These are phyloP conservation scores for Solanum neorickii DNA, from an alignment of 257 asterid species.

Conservation along the genomic window DNA sequence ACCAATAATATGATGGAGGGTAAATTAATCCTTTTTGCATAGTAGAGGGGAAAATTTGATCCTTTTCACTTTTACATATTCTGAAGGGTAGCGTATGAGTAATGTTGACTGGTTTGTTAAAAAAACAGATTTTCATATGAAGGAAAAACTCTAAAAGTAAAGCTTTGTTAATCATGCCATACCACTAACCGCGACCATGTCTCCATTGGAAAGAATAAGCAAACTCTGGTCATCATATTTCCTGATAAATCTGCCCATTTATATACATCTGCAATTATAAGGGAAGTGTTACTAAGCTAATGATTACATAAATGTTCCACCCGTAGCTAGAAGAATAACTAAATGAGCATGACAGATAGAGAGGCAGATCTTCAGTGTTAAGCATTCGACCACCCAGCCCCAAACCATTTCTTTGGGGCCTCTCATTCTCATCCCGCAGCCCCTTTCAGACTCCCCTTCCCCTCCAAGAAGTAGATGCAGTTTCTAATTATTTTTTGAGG, in stretches of 20 bases:
- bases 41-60: background rate
- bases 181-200: conserved; percentile 83
- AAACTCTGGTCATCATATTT: conserved; percentile 73
- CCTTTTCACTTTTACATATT: background rate
- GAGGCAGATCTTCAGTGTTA: background rate
- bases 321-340: background rate
- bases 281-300: background rate
- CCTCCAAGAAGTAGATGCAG: background rate
- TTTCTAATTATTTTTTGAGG: background rate
- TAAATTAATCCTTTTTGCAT: background rate
- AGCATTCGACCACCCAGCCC: background rate
- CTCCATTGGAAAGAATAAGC: conserved; percentile 85
- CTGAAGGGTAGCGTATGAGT: background rate
- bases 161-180: conserved; percentile 3
- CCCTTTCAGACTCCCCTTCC: background rate
- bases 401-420: background rate
- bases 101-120: background rate
- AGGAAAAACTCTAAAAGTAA: background rate
- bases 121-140: background rate
- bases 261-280: conserved; percentile 66
- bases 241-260: conserved; percentile 71
- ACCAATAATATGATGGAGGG: background rate
- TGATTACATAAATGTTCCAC: background rate
- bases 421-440: background rate
- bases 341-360: background rate